Conservation (phyloP, 2,329 filamentous ascomycete genomes). For the Penicillium oxalicum region DNA sequence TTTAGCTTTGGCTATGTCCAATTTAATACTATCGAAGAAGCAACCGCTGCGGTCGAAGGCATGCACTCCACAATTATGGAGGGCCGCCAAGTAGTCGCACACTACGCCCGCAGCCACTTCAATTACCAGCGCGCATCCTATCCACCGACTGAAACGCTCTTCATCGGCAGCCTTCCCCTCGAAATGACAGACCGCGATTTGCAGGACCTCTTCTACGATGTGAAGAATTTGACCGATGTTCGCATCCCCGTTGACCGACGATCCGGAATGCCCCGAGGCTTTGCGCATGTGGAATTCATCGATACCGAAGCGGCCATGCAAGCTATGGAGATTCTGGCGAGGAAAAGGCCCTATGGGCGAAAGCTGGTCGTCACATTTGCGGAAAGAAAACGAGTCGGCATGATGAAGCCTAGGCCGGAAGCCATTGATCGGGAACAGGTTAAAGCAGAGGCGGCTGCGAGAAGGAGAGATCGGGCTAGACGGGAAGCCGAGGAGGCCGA, state of each 20-base stretch:
- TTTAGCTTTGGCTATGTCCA: slow-evolving; percentile 61
- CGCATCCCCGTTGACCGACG: slow-evolving; percentile 76
- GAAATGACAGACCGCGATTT: slow-evolving; percentile 80
- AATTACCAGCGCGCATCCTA: slow-evolving; percentile 22
- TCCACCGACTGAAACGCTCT: slow-evolving; percentile 61
- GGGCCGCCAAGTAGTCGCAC: slow-evolving; percentile 58
- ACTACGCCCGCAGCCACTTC: slow-evolving; percentile 46
- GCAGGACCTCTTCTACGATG: slow-evolving; percentile 66
- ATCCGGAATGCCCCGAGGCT: slow-evolving; percentile 75
- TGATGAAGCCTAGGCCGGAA: slow-evolving; percentile 2
- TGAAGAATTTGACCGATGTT: slow-evolving; percentile 67
- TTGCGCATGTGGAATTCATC: slow-evolving; percentile 75
- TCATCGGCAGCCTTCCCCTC: slow-evolving; percentile 80
- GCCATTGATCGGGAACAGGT: background rate
- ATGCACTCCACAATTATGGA: slow-evolving; percentile 57
- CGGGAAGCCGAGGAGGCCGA: background rate
- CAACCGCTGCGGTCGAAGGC: slow-evolving; percentile 51
- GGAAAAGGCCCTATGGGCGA: slow-evolving; percentile 60
- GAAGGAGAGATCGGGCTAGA: background rate
- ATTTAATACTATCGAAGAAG: slow-evolving; percentile 50
- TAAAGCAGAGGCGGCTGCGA: background rate
- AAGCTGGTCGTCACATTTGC: slow-evolving; percentile 58
- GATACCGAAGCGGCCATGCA: slow-evolving; percentile 59
- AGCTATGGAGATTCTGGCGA: slow-evolving; percentile 52
- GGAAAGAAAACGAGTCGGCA: slow-evolving; percentile 27